Evolutionary conservation across 805 yeast species (phyloP).

Genomic region (Metschnikowia cerradonensis): DNA sequence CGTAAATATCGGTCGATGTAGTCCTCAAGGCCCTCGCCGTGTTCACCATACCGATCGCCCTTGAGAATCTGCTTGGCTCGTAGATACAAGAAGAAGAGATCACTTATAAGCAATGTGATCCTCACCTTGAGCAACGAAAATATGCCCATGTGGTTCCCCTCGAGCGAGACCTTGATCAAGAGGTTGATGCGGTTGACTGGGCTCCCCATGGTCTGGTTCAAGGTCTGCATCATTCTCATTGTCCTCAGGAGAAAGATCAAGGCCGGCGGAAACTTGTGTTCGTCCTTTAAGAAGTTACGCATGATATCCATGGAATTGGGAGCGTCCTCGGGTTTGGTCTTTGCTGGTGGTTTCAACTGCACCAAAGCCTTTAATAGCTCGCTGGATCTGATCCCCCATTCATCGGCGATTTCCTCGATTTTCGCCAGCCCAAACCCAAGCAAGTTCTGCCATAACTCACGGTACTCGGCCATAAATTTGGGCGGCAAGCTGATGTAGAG

Average conservation of each 20-base stretch:
- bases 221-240: constrained; percentile 70
- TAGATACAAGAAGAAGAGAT: constrained; percentile 29
- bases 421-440: constrained; percentile 49
- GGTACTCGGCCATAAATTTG: constrained; percentile 52
- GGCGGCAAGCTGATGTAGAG: constrained; percentile 54
- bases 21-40: constrained; percentile 41
- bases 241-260: constrained; percentile 63
- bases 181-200: constrained; percentile 71
- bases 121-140: constrained; percentile 20
- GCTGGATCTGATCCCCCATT: constrained; percentile 69
- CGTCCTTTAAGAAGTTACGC: constrained; percentile 54
- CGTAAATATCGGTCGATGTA: constrained; percentile 41
- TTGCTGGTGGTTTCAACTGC: constrained; percentile 41
- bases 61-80: constrained; percentile 30
- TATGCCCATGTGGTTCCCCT: constrained; percentile 8
- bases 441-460: constrained; percentile 59
- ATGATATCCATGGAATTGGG: constrained; percentile 39
- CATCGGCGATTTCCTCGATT: constrained; percentile 44
- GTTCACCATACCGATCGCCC: constrained; percentile 31
- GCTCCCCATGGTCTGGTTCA: constrained; percentile 61
- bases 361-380: constrained; percentile 59
- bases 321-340: constrained; percentile 29
- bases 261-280: constrained; percentile 62
- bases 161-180: constrained; percentile 54
- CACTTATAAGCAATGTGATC: constrained; percentile 25